Conservation (phyloP, 495 filamentous ascomycete species). For the Penicillium dipodomyicola region DNA sequence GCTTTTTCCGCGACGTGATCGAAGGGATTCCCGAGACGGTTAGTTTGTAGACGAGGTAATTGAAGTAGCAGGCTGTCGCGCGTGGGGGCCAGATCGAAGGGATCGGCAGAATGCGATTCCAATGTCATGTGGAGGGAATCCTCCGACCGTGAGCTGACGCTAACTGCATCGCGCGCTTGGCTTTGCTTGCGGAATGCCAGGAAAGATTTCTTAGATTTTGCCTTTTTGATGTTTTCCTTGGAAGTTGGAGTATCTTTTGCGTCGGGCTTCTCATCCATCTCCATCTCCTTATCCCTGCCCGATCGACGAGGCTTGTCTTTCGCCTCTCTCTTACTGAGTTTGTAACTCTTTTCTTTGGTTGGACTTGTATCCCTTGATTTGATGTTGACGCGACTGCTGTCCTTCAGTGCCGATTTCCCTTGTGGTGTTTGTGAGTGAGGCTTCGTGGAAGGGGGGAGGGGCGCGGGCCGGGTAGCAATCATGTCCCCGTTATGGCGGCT, state of each 20-base stretch:
- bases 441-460: constrained; percentile 33
- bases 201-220: constrained; percentile 10
- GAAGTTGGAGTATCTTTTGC: not conserved
- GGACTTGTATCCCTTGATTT: not conserved
- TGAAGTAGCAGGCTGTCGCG: constrained; percentile 28
- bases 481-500: constrained; percentile 40
- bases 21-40: constrained; percentile 22
- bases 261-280: not conserved
- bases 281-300: constrained; percentile 6
- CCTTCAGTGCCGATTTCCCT: not conserved
- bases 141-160: constrained; percentile 7
- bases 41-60: constrained; percentile 39
- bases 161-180: constrained; percentile 7
- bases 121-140: constrained; percentile 8
- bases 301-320: constrained; percentile 1
- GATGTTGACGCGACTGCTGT: not conserved
- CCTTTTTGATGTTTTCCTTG: constrained; percentile 2
- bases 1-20: constrained; percentile 7
- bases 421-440: constrained; percentile 18
- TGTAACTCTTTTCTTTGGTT: not conserved
- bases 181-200: constrained; percentile 7
- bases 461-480: constrained; percentile 38
- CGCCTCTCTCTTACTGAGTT: not conserved
- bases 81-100: constrained; percentile 20
- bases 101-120: constrained; percentile 14